Conservation (phyloP, 179 eudicot genomes). For the Spinacia oleracea region DNA sequence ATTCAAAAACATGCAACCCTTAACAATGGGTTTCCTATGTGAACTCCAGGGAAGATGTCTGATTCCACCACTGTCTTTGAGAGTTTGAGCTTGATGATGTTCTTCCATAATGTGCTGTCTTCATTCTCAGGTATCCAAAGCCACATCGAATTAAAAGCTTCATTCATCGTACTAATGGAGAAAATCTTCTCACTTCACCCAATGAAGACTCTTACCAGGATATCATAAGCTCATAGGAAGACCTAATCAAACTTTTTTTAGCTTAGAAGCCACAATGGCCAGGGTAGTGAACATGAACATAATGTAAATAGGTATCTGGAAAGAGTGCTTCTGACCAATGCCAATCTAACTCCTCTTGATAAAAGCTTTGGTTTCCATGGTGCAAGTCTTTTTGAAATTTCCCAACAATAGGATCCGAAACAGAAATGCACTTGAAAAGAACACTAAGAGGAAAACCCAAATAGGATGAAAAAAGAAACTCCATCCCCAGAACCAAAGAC, state of each 20-base stretch:
- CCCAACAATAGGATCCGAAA: not conserved
- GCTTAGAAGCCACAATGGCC: not conserved
- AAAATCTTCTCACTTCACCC: not conserved
- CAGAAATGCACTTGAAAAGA: not conserved
- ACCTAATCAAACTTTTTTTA: not conserved
- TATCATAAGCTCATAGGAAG: conserved; percentile 3
- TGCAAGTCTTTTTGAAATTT: not conserved
- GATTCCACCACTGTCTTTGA: not conserved
- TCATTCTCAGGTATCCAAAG: not conserved
- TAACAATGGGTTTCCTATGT: not conserved
- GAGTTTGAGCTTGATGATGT: not conserved
- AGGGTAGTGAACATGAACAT: not conserved
- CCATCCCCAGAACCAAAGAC: not conserved
- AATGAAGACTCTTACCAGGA: not conserved
- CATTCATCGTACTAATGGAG: not conserved
- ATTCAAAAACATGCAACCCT: not conserved
- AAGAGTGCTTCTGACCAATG: not conserved
- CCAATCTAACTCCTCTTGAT: not conserved
- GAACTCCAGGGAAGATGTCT: not conserved
- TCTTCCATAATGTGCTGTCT: not conserved
- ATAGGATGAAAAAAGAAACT: not conserved
- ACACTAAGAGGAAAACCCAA: not conserved
- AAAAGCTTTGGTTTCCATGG: not conserved
- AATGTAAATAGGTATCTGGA: not conserved
- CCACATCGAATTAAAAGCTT: not conserved